These are phyloP conservation scores for Aspergillus campestris DNA, from an alignment of 495 filamentous ascomycete species.

Conservation along the genomic window DNA sequence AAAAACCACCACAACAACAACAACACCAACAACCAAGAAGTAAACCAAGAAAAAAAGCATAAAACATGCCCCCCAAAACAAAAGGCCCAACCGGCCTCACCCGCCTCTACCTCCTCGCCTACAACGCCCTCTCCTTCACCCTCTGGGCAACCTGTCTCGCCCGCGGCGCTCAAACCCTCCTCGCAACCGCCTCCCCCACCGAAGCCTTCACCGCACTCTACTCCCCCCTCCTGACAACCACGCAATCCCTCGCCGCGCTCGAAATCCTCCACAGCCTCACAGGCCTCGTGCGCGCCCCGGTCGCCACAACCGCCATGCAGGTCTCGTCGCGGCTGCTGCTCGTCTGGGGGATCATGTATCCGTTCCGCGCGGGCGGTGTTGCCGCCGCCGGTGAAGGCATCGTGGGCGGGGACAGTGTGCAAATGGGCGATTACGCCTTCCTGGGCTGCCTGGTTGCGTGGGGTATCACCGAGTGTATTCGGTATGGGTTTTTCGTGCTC, in stretches of 20 bases:
- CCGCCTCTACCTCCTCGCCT: constrained; percentile 61
- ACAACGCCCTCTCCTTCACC: constrained; percentile 68
- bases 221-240: constrained; percentile 62
- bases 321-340: constrained; percentile 75
- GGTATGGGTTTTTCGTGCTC: constrained; percentile 81
- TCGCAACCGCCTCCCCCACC: constrained; percentile 33
- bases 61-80: constrained; percentile 10
- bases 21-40: constrained; percentile 6
- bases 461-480: constrained; percentile 77
- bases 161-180: constrained; percentile 41
- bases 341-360: constrained; percentile 67
- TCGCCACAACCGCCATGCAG: constrained; percentile 83
- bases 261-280: constrained; percentile 69
- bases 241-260: constrained; percentile 73
- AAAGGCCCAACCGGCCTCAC: constrained; percentile 20
- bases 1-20: neutral
- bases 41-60: neutral
- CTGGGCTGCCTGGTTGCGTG: constrained; percentile 59
- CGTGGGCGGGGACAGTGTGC: constrained; percentile 16
- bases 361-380: constrained; percentile 45
- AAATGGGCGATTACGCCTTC: constrained; percentile 35
- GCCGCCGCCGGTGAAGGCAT: constrained; percentile 13
- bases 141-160: constrained; percentile 69
- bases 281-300: constrained; percentile 76
- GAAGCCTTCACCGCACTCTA: constrained; percentile 44